A percentile compares a stretch with the other conserved stretches of the same genome.
Conservation (phyloP, 2,329 filamentous ascomycete genomes). For the Chalaropsis ovoidea region DNA sequence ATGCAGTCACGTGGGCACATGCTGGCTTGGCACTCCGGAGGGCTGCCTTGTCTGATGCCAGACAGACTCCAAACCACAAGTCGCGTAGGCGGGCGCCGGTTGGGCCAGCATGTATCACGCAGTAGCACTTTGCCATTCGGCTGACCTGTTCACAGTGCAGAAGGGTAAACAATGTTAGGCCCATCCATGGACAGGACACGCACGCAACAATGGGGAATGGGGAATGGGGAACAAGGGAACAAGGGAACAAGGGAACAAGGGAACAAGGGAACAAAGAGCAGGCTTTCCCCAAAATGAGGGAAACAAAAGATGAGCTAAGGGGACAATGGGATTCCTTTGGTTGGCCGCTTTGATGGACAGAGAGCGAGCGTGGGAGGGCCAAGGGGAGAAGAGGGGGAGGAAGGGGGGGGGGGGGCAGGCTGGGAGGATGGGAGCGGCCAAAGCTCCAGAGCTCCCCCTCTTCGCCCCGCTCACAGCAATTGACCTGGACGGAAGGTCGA, state of each 20-base stretch:
- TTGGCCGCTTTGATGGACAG: background rate
- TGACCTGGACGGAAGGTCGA: background rate
- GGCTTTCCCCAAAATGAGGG: background rate
- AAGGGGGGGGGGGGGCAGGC: background rate
- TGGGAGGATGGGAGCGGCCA: background rate
- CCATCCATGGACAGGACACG: background rate
- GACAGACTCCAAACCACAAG: background rate
- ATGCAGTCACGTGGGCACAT: background rate
- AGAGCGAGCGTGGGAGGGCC: background rate
- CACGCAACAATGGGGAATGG: conserved; percentile 11
- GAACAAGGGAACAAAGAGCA: background rate
- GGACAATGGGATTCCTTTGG: background rate
- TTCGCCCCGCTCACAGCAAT: background rate
- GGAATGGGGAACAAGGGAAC: conserved; percentile 5
- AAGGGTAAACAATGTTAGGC: background rate
- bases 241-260: conserved; percentile 11
- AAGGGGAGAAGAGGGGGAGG: background rate
- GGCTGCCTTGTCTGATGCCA: background rate
- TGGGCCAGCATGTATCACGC: background rate
- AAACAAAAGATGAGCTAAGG: background rate
- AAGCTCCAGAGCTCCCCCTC: conserved; percentile 4
- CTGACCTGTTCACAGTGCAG: background rate
- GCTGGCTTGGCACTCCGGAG: background rate
- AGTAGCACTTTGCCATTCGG: background rate
- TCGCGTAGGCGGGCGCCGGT: background rate